These are phyloP conservation scores for Xerocomus potaroensis DNA, from an alignment of 768 basidiomycete genomes.

Conservation along the genomic window DNA sequence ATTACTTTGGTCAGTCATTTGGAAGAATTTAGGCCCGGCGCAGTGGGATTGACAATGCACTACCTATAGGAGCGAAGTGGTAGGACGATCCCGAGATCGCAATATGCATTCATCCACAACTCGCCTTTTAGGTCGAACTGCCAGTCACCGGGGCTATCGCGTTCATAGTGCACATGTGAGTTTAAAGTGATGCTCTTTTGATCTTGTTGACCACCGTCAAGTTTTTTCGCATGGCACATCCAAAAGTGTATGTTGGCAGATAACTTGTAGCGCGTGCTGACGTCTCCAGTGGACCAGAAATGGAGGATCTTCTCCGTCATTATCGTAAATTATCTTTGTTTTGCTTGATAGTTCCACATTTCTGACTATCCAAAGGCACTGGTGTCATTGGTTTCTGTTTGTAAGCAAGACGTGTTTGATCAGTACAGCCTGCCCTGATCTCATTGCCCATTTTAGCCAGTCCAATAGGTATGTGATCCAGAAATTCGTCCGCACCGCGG, in stretches of 20 bases:
- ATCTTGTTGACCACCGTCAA: neutral
- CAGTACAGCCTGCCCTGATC: neutral
- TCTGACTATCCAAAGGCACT: neutral
- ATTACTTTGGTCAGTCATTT: neutral
- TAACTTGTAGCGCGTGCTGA: neutral
- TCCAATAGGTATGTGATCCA: neutral
- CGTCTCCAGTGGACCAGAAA: neutral
- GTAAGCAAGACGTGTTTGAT: neutral
- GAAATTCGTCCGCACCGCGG: neutral
- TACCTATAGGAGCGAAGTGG: neutral
- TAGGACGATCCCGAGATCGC: neutral
- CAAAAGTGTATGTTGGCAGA: neutral
- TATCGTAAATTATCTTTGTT: neutral
- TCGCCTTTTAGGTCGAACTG: neutral
- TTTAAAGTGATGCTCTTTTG: no score
- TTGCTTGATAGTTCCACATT: neutral
- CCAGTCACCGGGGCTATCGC: neutral
- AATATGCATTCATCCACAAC: neutral
- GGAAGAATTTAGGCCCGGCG: neutral
- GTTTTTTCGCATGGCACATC: slow-evolving; percentile 4
- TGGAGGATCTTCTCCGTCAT: neutral
- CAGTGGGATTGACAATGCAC: neutral
- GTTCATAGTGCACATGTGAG: slow-evolving; percentile 2
- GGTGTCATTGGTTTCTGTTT: neutral
- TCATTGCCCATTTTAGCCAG: neutral